Base-by-base conservation (phyloP, 768 basidiomycete species). In the Panaeolus papilionaceus region DNA sequence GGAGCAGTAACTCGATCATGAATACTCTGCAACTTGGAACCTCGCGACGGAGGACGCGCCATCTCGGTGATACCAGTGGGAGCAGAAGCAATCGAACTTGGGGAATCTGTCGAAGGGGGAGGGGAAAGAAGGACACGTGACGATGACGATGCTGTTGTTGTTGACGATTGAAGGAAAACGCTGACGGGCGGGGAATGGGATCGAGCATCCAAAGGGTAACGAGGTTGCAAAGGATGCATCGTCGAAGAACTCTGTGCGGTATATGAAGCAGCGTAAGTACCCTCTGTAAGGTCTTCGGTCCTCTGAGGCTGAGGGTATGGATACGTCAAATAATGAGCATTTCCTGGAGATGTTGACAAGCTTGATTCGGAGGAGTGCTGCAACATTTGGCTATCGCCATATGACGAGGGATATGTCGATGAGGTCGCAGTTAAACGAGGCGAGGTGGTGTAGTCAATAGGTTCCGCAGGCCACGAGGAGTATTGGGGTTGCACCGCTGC, bases 1-100 rank as follows among this genome's bases (percentile, higher is more conserved):
- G 95, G 92, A 74, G 86, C 84, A 16, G 89, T 87, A 54, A 90
- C 84, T 86, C 89, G 76, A 80, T 88, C 83, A 82, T 84, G 80
- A 82, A 93, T 79, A 81, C 85, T 80, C 82, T 89, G 84, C 67
- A 86, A 73, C 69, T 82, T 79, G 4, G 82, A 82, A 38, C 76
- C 73, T 64, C 74, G 71, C 11, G 79, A 74, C 38, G 75, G 73
- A 6, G 71, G 74, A 26, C 73, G 69, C 18, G 74, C 68, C 61
- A 77, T 69, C 14, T 83, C 85, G 11, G 78, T 68, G 67, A 80
- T 74, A 49, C 78, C 81, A 64, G 78, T 77, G 54, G 78, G 81
- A 3, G 80, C 78, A 42, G 84, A 82, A 64, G 78, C 73, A 51
- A 74, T 72, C 58, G 81, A 79, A 51, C 78, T 80, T 4, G 84